These are phyloP conservation scores for Taphrina confusa DNA, from an alignment of 1,139 yeast genomes.

Conservation along the genomic window DNA sequence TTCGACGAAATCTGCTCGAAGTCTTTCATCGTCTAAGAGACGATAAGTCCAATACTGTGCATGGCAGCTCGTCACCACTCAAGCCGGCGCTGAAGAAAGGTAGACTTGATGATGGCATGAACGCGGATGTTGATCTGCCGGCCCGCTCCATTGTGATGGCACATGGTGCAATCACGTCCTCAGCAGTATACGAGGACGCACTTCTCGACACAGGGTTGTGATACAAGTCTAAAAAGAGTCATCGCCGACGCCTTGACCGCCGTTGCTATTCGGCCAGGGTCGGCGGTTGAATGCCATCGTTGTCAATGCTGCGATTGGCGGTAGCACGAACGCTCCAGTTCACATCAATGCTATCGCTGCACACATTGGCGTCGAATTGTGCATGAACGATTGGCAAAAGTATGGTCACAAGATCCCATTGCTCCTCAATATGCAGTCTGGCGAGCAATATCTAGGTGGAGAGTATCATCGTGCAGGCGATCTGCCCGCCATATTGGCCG, in stretches of 20 bases:
- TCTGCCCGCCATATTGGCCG: slow-evolving; percentile 41
- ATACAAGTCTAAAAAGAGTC: no score
- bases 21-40: background rate
- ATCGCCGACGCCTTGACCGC: no score
- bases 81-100: background rate
- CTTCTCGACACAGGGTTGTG: background rate
- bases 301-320: slow-evolving; percentile 42
- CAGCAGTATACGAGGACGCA: background rate
- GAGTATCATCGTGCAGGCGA: slow-evolving; percentile 42
- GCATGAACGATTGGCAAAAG: slow-evolving; percentile 41
- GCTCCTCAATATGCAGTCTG: slow-evolving; percentile 42
- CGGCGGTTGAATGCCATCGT: slow-evolving; percentile 42
- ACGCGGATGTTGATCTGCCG: background rate
- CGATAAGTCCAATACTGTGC: background rate
- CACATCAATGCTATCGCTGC: slow-evolving; percentile 42
- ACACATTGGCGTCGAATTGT: slow-evolving; percentile 40
- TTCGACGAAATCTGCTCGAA: background rate
- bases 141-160: background rate
- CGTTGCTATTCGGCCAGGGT: no score
- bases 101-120: background rate
- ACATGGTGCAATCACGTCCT: background rate
- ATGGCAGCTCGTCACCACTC: background rate
- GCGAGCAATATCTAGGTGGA: slow-evolving; percentile 42
- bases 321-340: slow-evolving; percentile 42
- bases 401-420: slow-evolving; percentile 41